Conservation (phyloP, 352 stramenopile genomes). For the Phytophthora aleatoria region DNA sequence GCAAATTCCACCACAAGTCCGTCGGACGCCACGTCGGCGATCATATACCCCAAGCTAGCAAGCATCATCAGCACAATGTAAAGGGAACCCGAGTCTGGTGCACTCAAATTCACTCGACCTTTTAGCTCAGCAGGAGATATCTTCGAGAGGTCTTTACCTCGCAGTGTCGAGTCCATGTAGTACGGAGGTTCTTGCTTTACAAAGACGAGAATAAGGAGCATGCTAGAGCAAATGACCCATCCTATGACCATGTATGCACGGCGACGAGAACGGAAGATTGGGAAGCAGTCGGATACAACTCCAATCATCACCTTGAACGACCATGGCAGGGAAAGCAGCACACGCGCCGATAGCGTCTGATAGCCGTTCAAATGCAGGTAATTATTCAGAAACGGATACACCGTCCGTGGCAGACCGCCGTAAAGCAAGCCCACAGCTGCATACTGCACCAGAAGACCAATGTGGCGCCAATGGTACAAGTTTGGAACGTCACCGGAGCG, state of each 20-base stretch:
- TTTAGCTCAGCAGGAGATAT: constrained; percentile 34
- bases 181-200: constrained; percentile 50
- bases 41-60: constrained; percentile 44
- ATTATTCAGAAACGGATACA: constrained; percentile 81
- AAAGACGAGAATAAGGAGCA: constrained; percentile 56
- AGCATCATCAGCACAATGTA: constrained; percentile 51
- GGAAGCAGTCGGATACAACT: constrained; percentile 67
- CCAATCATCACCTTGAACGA: constrained; percentile 75
- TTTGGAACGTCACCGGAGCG: constrained; percentile 54
- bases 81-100: constrained; percentile 31
- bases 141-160: constrained; percentile 49
- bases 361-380: constrained; percentile 76
- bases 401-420: constrained; percentile 54
- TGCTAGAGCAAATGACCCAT: constrained; percentile 55
- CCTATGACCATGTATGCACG: constrained; percentile 77
- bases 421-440: constrained; percentile 66
- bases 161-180: constrained; percentile 54
- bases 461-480: constrained; percentile 54
- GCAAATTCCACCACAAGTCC: constrained; percentile 57
- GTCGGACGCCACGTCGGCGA: constrained; percentile 42
- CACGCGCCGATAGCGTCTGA: constrained; percentile 61
- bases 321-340: constrained; percentile 63
- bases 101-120: constrained; percentile 34
- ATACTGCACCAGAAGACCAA: constrained; percentile 76
- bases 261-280: constrained; percentile 61